Conservation (phyloP, 371 early-diverging fungal genomes). For the Mortierella sp. region DNA sequence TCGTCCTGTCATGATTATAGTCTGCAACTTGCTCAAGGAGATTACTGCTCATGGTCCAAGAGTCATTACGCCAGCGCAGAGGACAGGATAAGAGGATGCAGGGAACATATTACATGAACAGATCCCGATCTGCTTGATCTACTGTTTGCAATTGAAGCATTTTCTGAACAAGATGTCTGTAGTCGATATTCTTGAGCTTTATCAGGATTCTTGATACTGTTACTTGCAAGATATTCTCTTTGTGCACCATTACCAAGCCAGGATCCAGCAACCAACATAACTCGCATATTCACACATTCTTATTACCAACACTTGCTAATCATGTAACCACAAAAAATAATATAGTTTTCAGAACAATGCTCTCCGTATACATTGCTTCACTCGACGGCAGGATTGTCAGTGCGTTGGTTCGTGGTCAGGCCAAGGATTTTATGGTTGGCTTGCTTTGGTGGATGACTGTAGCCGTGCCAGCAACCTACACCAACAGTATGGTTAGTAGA, state of each 20-base stretch:
- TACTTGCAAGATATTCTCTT: no score
- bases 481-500: slow-evolving; percentile 88
- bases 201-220: no score
- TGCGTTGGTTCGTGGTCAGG: slow-evolving; percentile 85
- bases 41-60: no score
- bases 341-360: slow-evolving; percentile 82
- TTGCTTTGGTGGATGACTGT: slow-evolving; percentile 93
- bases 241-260: no score
- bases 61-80: not conserved
- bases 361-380: slow-evolving; percentile 90
- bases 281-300: not conserved
- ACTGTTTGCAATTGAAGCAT: not conserved
- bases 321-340: not conserved
- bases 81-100: not conserved
- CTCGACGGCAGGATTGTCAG: slow-evolving; percentile 95
- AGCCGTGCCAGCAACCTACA: slow-evolving; percentile 95
- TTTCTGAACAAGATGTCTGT: not conserved
- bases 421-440: slow-evolving; percentile 82
- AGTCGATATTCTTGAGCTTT: no score
- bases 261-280: no score
- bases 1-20: not conserved
- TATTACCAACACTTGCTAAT: slow-evolving; percentile 12
- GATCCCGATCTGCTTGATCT: not conserved
- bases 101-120: not conserved
- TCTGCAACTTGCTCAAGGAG: no score